Evolutionary conservation across 2,329 filamentous ascomycete species (phyloP).

Genomic region (Elsinoe batatas): DNA sequence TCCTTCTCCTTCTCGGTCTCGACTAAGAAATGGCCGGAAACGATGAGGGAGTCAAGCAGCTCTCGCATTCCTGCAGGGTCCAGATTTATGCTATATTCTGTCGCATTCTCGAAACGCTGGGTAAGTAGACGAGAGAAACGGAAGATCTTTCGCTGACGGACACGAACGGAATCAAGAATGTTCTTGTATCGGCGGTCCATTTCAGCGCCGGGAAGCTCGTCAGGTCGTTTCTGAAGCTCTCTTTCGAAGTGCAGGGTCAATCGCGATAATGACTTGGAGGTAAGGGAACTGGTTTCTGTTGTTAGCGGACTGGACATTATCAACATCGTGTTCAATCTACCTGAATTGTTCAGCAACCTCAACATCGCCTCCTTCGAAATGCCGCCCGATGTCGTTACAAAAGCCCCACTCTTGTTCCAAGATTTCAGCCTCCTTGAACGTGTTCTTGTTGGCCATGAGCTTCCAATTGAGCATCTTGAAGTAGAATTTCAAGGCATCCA

Average conservation of each 20-base stretch:
- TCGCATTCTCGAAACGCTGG: constrained; percentile 91
- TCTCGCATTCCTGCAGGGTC: constrained; percentile 58
- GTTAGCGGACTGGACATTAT: constrained; percentile 21
- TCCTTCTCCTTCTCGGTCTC: constrained; percentile 60
- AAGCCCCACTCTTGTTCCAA: constrained; percentile 98
- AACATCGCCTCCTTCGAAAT: constrained; percentile 86
- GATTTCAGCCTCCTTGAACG: constrained; percentile 96
- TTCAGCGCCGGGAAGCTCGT: constrained; percentile 66
- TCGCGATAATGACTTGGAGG: constrained; percentile 81
- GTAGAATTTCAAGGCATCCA: constrained; percentile 93
- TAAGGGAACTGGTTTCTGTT: constrained; percentile 52
- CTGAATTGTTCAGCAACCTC: constrained; percentile 97
- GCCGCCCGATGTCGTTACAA: constrained; percentile 82
- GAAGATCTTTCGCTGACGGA: constrained; percentile 91
- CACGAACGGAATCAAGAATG: constrained; percentile 87
- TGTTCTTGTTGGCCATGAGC: constrained; percentile 93
- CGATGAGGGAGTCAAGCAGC: constrained; percentile 69
- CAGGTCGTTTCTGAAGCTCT: constrained; percentile 74
- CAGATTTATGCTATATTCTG: constrained; percentile 82
- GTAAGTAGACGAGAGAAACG: constrained; percentile 85
- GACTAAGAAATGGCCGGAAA: constrained; percentile 80
- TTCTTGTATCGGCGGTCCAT: constrained; percentile 98
- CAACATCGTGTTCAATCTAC: constrained; percentile 23
- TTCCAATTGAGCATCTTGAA: constrained; percentile 99
- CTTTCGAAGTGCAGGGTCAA: constrained; percentile 85